Conservation (phyloP, 1,284 basidiomycete species). For the Paramarasmius palmivorus region DNA sequence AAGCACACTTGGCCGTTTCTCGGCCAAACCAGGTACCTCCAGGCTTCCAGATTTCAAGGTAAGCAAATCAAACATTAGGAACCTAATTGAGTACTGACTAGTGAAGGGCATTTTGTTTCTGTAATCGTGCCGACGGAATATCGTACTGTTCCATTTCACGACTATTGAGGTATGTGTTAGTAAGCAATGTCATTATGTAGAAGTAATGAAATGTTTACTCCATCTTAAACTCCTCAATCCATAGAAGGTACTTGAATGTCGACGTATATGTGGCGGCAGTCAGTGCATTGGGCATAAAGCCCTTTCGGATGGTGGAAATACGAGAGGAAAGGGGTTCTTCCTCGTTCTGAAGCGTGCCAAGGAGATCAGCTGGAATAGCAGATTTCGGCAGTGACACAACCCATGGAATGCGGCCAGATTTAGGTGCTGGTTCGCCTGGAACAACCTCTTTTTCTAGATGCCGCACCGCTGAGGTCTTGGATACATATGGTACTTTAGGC, state of each 20-base stretch:
- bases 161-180: constrained; percentile 27
- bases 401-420: constrained; percentile 29
- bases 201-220: constrained; percentile 40
- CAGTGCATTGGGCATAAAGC: constrained; percentile 41
- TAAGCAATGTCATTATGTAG: background rate
- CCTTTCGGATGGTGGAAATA: constrained; percentile 24
- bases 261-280: constrained; percentile 41
- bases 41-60: constrained; percentile 38
- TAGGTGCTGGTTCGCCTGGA: constrained; percentile 38
- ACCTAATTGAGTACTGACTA: constrained; percentile 36
- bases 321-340: constrained; percentile 21
- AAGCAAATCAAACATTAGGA: constrained; percentile 2
- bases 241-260: constrained; percentile 52
- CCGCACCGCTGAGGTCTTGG: constrained; percentile 34
- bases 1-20: constrained; percentile 64
- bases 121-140: constrained; percentile 36
- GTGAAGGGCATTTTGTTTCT: constrained; percentile 29
- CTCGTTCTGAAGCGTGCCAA: constrained; percentile 28
- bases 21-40: constrained; percentile 59
- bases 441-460: constrained; percentile 43
- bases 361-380: constrained; percentile 35
- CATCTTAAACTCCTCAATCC: constrained; percentile 60
- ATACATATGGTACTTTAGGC: constrained; percentile 53
- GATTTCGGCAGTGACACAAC: constrained; percentile 39
- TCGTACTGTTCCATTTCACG: constrained; percentile 60